phyloP scores from a whole-genome alignment of 2,329 filamentous ascomycete species.

The Hortaea sp. region DNA sequence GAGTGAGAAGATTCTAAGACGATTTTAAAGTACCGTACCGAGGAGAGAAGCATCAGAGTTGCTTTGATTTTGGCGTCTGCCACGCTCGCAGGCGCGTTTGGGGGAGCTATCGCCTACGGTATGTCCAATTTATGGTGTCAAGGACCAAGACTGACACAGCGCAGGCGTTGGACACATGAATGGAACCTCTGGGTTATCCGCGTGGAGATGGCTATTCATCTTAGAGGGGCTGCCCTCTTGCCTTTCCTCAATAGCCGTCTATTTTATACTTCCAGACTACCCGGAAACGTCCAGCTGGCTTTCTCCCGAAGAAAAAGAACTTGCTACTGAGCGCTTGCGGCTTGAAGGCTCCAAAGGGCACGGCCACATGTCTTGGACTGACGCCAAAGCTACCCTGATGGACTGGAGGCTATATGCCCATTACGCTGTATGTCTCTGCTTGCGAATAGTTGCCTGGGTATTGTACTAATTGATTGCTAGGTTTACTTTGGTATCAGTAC shows the following conservation, averaged over 20 bases:
- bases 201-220: constrained; percentile 76
- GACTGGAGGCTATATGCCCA: constrained; percentile 45
- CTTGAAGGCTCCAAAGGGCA: constrained; percentile 34
- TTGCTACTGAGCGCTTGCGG: constrained; percentile 40
- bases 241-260: constrained; percentile 41
- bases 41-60: constrained; percentile 22
- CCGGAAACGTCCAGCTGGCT: constrained; percentile 61
- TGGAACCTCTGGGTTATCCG: constrained; percentile 43
- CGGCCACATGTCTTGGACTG: constrained; percentile 37
- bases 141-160: background rate
- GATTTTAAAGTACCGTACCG: constrained; percentile 21
- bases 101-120: constrained; percentile 29
- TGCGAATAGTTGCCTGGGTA: background rate
- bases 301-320: constrained; percentile 52
- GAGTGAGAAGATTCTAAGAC: background rate
- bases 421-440: constrained; percentile 33
- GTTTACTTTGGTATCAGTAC: constrained; percentile 40
- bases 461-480: constrained; percentile 14
- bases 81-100: constrained; percentile 25
- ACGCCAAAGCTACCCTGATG: constrained; percentile 38
- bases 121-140: constrained; percentile 24
- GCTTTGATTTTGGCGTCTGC: constrained; percentile 24
- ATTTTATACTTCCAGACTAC: constrained; percentile 57
- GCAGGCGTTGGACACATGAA: constrained; percentile 36
- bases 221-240: constrained; percentile 39